Evolutionary conservation across 805 yeast species (phyloP).

Genomic region (Myxozyma sirexii): DNA sequence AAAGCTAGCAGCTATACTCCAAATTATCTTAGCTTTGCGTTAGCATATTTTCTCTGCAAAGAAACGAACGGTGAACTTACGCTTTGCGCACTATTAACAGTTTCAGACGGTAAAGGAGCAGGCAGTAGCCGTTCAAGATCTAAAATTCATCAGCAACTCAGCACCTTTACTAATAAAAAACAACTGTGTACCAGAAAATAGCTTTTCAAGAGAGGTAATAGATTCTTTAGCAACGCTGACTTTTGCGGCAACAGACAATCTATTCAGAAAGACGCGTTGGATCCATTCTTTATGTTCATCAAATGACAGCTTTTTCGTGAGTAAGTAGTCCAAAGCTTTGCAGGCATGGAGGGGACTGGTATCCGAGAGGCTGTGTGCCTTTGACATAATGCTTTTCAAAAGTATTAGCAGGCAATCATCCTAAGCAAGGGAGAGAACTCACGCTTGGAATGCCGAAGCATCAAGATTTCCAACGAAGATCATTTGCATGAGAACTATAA

Average conservation of each 20-base stretch:
- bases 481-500: slow-evolving; percentile 28
- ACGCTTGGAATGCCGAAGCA: slow-evolving; percentile 13
- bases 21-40: slow-evolving; percentile 12
- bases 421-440: neutral
- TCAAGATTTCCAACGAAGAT: slow-evolving; percentile 13
- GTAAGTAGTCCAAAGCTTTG: slow-evolving; percentile 19
- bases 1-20: slow-evolving; percentile 16
- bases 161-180: neutral
- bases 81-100: slow-evolving; percentile 20
- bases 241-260: slow-evolving; percentile 7
- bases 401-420: neutral
- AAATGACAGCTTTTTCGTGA: slow-evolving; percentile 15
- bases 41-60: neutral
- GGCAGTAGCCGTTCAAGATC: slow-evolving; percentile 17
- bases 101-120: slow-evolving; percentile 2
- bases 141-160: neutral
- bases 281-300: slow-evolving; percentile 9
- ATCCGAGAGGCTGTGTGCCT: slow-evolving; percentile 3
- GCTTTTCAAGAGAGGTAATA: neutral
- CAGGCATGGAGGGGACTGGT: slow-evolving; percentile 5
- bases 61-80: neutral
- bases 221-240: neutral
- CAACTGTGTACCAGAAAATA: slow-evolving; percentile 10
- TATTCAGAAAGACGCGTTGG: slow-evolving; percentile 11
- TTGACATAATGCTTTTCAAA: slow-evolving; percentile 6